A percentile compares a stretch with the other conserved stretches of the same genome.
These are phyloP conservation scores for Colletotrichum lupini DNA, from an alignment of 2,329 filamentous ascomycete species.

Conservation along the genomic window DNA sequence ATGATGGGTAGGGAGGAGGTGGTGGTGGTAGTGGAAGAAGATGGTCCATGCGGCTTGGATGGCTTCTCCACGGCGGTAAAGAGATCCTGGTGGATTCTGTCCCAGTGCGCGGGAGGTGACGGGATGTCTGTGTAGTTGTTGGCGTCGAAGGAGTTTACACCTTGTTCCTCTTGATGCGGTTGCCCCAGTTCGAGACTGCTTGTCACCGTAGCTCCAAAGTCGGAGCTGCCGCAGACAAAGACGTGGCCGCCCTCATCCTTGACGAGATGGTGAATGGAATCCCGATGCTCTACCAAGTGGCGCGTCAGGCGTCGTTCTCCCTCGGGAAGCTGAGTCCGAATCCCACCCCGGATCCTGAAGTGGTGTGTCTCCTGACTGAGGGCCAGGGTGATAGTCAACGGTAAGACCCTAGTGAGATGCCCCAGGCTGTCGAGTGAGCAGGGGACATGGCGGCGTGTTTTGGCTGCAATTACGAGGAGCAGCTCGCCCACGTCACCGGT, in stretches of 20 bases:
- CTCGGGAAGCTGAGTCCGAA: constrained; percentile 3
- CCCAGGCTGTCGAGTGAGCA: constrained; percentile 19
- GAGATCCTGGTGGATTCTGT: constrained; percentile 27
- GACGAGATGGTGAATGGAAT: constrained; percentile 5
- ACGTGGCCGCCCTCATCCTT: constrained; percentile 14
- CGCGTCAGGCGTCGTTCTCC: constrained; percentile 1
- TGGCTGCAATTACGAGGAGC: constrained; percentile 20
- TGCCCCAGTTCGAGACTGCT: constrained; percentile 7
- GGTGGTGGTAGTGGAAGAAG: background rate
- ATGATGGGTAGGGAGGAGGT: background rate
- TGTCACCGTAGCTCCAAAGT: constrained; percentile 26
- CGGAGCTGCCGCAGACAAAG: constrained; percentile 27
- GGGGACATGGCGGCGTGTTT: constrained; percentile 20
- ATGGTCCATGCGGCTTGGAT: background rate
- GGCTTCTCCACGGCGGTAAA: background rate
- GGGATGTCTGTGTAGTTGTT: background rate
- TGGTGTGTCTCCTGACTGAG: constrained; percentile 28
- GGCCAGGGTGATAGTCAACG: constrained; percentile 19
- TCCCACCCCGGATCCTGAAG: constrained; percentile 13
- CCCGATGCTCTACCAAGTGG: constrained; percentile 14
- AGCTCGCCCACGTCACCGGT: background rate
- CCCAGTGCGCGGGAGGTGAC: constrained; percentile 4
- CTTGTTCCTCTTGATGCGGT: background rate
- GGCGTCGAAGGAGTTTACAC: background rate
- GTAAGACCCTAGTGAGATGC: constrained; percentile 7